These are phyloP conservation scores for Kwoniella shivajii DNA, from an alignment of 1,284 basidiomycete species.

Conservation along the genomic window DNA sequence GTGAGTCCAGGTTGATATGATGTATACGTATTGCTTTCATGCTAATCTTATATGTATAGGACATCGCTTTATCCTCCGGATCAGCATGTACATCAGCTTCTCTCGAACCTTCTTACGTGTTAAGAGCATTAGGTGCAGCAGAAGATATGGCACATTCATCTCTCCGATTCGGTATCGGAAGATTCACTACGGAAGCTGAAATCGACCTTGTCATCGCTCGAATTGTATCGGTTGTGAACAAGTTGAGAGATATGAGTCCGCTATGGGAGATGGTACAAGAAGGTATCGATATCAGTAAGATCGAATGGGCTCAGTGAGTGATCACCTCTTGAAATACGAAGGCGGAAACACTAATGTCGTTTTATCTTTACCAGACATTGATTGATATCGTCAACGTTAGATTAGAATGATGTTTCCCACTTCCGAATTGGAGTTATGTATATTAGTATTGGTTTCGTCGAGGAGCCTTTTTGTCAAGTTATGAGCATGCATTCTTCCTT, in stretches of 20 bases:
- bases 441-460: too few species aligned
- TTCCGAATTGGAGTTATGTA: too few species aligned
- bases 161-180: constrained; percentile 94
- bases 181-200: constrained; percentile 97
- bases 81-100: constrained; percentile 99
- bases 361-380: too few species aligned
- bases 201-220: constrained; percentile 91
- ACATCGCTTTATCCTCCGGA: constrained; percentile 95
- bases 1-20: constrained; percentile 29
- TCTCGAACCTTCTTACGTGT: constrained; percentile 96
- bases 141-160: constrained; percentile 99
- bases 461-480: too few species aligned
- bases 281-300: constrained; percentile 89
- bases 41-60: constrained; percentile 57
- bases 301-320: constrained; percentile 70
- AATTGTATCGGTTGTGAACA: constrained; percentile 80
- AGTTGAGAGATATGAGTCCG: constrained; percentile 77
- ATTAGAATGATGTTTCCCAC: too few species aligned
- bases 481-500: too few species aligned
- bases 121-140: constrained; percentile 91
- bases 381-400: too few species aligned
- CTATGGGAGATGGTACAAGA: constrained; percentile 99
- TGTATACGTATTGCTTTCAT: background rate
- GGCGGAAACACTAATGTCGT: too few species aligned
- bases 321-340: too few species aligned